These are phyloP conservation scores for Pyrenochaeta sp. DNA, from an alignment of 2,329 filamentous ascomycete species.

Conservation along the genomic window DNA sequence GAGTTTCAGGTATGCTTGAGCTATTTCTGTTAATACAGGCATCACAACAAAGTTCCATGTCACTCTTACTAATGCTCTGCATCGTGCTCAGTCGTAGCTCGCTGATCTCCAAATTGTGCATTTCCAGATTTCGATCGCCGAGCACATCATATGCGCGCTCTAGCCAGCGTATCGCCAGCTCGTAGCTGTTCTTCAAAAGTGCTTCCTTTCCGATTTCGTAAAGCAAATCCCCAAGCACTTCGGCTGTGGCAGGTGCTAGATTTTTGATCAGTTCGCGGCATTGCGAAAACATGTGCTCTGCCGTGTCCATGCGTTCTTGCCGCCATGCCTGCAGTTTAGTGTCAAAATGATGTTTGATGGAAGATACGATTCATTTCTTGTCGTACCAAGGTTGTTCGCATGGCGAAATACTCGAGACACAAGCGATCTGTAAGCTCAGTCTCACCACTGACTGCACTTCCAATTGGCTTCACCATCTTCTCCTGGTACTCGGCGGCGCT, in stretches of 20 bases:
- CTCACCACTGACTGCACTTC: constrained; percentile 30
- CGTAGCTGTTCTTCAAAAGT: constrained; percentile 60
- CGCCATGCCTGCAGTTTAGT: constrained; percentile 76
- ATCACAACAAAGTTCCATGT: too few species aligned
- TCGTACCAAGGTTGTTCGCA: constrained; percentile 73
- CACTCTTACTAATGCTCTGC: constrained; percentile 57
- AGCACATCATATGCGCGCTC: constrained; percentile 70
- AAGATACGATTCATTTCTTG: too few species aligned
- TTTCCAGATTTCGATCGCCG: constrained; percentile 61
- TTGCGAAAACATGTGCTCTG: constrained; percentile 78
- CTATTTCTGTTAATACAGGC: constrained; percentile 45
- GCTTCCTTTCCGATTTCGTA: constrained; percentile 75
- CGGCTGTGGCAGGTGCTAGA: constrained; percentile 60
- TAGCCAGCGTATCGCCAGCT: constrained; percentile 74
- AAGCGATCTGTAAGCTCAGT: constrained; percentile 49
- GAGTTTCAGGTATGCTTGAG: constrained; percentile 62
- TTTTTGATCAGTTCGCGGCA: constrained; percentile 48
- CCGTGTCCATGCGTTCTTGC: constrained; percentile 74
- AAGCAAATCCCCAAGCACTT: constrained; percentile 71
- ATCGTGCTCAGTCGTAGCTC: constrained; percentile 72
- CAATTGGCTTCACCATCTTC: constrained; percentile 24
- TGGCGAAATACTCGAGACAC: constrained; percentile 68
- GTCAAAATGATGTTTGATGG: too few species aligned
- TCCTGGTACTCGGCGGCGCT: constrained; percentile 64
- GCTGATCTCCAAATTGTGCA: constrained; percentile 64